Conservation (phyloP, 1,284 basidiomycete species). For the Testicularia cyperi region DNA sequence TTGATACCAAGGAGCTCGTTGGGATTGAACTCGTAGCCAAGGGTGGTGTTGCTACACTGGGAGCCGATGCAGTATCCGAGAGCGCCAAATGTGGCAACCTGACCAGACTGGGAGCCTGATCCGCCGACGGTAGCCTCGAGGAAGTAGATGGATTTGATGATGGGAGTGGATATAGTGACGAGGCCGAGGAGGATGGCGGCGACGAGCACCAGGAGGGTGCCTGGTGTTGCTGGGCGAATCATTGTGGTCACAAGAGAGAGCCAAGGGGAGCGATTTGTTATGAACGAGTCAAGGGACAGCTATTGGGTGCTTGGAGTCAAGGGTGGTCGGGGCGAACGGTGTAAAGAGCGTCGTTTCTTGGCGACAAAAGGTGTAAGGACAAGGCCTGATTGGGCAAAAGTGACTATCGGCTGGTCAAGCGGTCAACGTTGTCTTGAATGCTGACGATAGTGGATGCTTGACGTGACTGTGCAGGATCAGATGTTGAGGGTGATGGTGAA, state of each 20-base stretch:
- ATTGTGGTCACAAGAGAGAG: constrained; percentile 9
- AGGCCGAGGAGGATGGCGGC: constrained; percentile 47
- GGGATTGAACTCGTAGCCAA: constrained; percentile 51
- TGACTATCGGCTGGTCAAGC: no score
- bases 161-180: constrained; percentile 49
- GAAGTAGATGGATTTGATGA: constrained; percentile 52
- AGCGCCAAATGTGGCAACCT: constrained; percentile 34
- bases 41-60: constrained; percentile 31
- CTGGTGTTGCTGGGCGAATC: constrained; percentile 44
- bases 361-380: no score
- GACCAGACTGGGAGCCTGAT: constrained; percentile 20
- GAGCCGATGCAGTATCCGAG: constrained; percentile 45
- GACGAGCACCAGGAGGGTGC: constrained; percentile 43
- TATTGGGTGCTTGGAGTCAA: no score
- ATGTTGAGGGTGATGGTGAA: no score
- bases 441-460: no score
- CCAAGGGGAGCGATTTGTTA: no score
- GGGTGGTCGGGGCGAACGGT: no score
- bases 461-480: no score
- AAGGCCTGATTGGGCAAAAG: no score
- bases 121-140: constrained; percentile 42
- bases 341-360: no score
- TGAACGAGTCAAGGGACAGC: no score
- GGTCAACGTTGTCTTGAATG: no score
- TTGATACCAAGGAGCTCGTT: constrained; percentile 47